phyloP scores from a whole-genome alignment of 306 rosid genomes.

The Lathyrus aphaca region DNA sequence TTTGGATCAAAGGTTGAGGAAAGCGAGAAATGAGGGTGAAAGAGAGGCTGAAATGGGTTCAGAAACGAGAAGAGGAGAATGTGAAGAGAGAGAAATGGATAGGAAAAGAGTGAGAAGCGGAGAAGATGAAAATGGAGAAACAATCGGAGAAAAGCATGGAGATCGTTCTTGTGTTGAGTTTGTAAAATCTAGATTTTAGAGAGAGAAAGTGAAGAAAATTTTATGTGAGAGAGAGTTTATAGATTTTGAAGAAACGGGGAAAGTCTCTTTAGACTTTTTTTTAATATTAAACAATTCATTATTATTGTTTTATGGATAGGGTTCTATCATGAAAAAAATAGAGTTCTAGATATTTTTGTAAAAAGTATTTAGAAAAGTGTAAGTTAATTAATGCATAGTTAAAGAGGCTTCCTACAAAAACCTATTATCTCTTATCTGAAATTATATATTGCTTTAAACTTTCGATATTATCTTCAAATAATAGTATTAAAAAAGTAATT shows the following conservation, averaged over 20 bases:
- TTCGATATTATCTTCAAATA: too few species aligned
- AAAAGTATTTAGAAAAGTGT: too few species aligned
- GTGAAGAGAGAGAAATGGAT: slow-evolving; percentile 21
- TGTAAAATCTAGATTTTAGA: background rate
- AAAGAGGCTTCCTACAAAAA: too few species aligned
- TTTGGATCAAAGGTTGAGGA: slow-evolving; percentile 10
- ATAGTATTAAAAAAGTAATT: too few species aligned
- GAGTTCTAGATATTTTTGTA: too few species aligned
- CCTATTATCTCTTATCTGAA: too few species aligned
- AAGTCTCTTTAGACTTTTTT: background rate
- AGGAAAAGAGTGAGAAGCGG: slow-evolving; percentile 37
- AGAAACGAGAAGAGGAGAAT: background rate
- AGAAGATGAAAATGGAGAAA: slow-evolving; percentile 38
- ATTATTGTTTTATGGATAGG: background rate
- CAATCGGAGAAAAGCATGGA: slow-evolving; percentile 32
- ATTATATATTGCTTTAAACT: too few species aligned
- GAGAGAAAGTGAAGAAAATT: background rate
- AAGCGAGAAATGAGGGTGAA: slow-evolving; percentile 4
- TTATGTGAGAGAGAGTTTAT: background rate
- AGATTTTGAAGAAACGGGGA: background rate
- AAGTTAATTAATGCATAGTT: too few species aligned
- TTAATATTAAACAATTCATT: background rate
- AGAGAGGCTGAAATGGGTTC: slow-evolving; percentile 1
- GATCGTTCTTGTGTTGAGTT: slow-evolving; percentile 27
- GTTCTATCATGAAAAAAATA: background rate